Evolutionary conservation across 352 stramenopile species (phyloP), one percentile per base, ranked within the genome.

Genomic region (Pythium periplocum): DNA sequence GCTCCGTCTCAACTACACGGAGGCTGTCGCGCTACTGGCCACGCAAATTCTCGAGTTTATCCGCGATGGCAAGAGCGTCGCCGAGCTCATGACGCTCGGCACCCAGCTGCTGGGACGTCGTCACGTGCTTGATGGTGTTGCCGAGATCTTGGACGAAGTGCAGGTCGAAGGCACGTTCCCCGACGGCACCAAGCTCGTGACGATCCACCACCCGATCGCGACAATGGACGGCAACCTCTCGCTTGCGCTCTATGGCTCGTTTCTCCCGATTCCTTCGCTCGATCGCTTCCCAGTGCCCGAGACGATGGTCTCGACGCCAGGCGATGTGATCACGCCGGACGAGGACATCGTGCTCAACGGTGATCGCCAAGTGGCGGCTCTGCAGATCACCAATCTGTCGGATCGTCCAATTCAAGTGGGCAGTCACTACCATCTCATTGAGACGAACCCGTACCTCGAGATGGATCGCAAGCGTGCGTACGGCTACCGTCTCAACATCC

Each of bases 161-260:
- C 95, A 99, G 75, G 81, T 99, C 11, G 96, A 99, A 78, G 95
- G 89, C 12, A 98, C 95, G 30, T 99, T 99, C 78, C 92, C 90
- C 0, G 96, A 99, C 75, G 96, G 96, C 10, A 99, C 96, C 7
- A 99, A 99, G 71, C 83, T 99, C 43, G 78, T 98, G 49, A 99
- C 96, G 33, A 73, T 98, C 30, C 92, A 98, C 67, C 73, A 91
- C 60, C 96, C 96, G 12, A 98, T 98, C 68, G 52, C 70, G n/a
- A 73, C 63, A 33, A 45, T 89, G 36, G 77, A 98, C 58, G 95
- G 95, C 10, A 79, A 98, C 69, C 70, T 98, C 50, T 62, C 71
- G 40, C 66, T 97, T 38, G 95, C 95, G 4, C 69, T 98, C n/a
- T 86, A 97, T 53, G 96, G 95, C 12, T 98, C 86, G 4, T 98